Percentiles rank a stretch among this genome's conserved stretches.
These are phyloP conservation scores for Cystoderma amianthinum DNA, from an alignment of 768 basidiomycete genomes.

Conservation along the genomic window DNA sequence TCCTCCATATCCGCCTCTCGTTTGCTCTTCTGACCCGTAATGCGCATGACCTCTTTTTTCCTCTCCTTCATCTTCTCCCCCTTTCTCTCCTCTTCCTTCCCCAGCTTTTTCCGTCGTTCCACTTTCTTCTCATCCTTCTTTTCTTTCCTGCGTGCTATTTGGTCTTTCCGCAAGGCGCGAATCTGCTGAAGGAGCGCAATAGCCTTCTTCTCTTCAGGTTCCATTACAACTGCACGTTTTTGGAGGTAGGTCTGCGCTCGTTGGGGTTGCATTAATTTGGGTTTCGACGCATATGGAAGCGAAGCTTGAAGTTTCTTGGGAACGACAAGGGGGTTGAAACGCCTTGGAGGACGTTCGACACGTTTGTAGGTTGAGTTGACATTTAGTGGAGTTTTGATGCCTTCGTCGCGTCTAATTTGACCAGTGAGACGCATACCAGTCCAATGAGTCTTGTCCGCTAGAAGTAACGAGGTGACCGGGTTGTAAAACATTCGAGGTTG, in stretches of 20 bases:
- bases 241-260: conserved; percentile 79
- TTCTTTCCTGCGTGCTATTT: conserved; percentile 68
- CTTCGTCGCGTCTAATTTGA: conserved; percentile 82
- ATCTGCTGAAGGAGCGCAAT: conserved; percentile 91
- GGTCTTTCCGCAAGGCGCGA: conserved; percentile 84
- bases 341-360: conserved; percentile 70
- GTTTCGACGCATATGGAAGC: conserved; percentile 90
- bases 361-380: conserved; percentile 86
- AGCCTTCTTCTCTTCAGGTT: conserved; percentile 92
- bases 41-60: conserved; percentile 70
- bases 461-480: conserved; percentile 85
- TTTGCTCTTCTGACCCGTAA: conserved; percentile 66
- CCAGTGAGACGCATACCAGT: conserved; percentile 94
- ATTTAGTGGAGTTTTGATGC: conserved; percentile 71
- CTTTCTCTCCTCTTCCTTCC: conserved; percentile 57
- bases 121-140: conserved; percentile 80
- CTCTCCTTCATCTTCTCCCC: conserved; percentile 69
- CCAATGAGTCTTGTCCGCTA: conserved; percentile 82
- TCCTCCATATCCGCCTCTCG: conserved; percentile 56
- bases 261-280: conserved; percentile 75
- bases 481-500: conserved; percentile 96
- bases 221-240: conserved; percentile 91
- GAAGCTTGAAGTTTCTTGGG: conserved; percentile 87
- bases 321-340: conserved; percentile 87
- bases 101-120: conserved; percentile 63